Conservation (phyloP, 2,329 filamentous ascomycete genomes). For the Dactylella cylindrospora region DNA sequence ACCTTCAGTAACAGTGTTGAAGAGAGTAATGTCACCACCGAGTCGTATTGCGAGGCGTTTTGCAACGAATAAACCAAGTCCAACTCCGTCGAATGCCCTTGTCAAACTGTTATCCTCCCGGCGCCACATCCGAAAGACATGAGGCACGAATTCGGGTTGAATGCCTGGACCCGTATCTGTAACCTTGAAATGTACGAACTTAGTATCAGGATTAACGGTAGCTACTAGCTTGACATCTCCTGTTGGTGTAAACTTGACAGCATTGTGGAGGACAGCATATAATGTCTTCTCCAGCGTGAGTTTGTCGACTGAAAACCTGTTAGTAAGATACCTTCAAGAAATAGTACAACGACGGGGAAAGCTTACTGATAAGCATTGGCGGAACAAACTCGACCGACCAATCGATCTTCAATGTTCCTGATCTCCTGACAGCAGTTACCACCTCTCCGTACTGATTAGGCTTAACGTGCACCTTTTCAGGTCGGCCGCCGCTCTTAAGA, state of each 20-base stretch:
- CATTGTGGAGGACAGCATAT: conserved; percentile 63
- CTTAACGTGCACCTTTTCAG: conserved; percentile 32
- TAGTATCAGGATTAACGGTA: conserved; percentile 40
- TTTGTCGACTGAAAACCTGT: conserved; percentile 36
- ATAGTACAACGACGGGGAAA: not conserved
- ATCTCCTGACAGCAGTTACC: conserved; percentile 38
- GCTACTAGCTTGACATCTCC: conserved; percentile 63
- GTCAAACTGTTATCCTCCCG: conserved; percentile 69
- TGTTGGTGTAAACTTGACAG: conserved; percentile 69
- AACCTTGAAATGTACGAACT: conserved; percentile 53
- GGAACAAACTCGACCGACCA: conserved; percentile 56
- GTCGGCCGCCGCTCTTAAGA: conserved; percentile 41
- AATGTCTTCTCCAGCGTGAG: conserved; percentile 55
- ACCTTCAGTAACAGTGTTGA: conserved; percentile 64
- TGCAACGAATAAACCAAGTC: conserved; percentile 69
- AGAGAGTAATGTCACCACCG: conserved; percentile 67
- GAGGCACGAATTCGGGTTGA: conserved; percentile 65
- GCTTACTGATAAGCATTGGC: conserved; percentile 57
- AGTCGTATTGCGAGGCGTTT: conserved; percentile 70
- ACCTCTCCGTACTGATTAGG: conserved; percentile 32
- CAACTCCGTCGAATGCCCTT: conserved; percentile 67
- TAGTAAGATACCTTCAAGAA: too few species aligned
- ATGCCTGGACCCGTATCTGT: conserved; percentile 70
- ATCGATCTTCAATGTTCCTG: conserved; percentile 50
- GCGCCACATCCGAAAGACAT: conserved; percentile 70